Evolutionary conservation across 768 basidiomycete genomes (phyloP), one percentile per base, ranked within the genome.

Genomic region (Chalciporus piperatus): DNA sequence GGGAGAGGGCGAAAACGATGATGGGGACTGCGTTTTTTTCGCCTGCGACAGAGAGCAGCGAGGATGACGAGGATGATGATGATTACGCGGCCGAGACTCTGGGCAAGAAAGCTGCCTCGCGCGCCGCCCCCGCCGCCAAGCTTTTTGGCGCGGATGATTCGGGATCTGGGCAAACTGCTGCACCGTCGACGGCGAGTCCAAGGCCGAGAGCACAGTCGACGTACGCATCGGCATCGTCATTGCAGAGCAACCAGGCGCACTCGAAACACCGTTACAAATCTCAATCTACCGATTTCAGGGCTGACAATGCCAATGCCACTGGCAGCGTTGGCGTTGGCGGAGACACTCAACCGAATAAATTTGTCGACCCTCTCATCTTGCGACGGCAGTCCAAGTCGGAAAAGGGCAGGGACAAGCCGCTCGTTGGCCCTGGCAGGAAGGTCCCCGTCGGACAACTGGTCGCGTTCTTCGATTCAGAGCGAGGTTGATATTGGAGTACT

Each of bases 371-470:
- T 41, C 71, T 92, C 41, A 68, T 86, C 39, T 60, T 85, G 64
- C 77, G 90, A 61, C 82, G 76, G 58, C 86, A 89, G 70, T 78
- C 79, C 68, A 77, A 61, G 60, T 62, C 74, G 47, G 75, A 75
- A 59, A 68, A 47, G 56, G 30, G 14, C 27, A 76, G 75, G 54
- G 70, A 74, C 35, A 74, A 70, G 59, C 70, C 69, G 58, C 64
- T 63, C 41, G 57, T 52, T 59, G 73, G 52, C 43, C 45, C 61
- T 4, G 76, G 72, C 39, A 81, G 75, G 47, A 91, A 90, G 72
- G 79, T 88, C 13, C 82, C 87, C 1, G 78, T 92, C 38, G 86
- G 83, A 10, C 80, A 92, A 61, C 69, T 93, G 39, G 87, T 91
- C 13, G 89, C 89, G n/a, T 92, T 87, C 69, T 93, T 93, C 60